Evolutionary conservation across 805 yeast species (phyloP).

Genomic region (Wickerhamomyces subpelliculosus): DNA sequence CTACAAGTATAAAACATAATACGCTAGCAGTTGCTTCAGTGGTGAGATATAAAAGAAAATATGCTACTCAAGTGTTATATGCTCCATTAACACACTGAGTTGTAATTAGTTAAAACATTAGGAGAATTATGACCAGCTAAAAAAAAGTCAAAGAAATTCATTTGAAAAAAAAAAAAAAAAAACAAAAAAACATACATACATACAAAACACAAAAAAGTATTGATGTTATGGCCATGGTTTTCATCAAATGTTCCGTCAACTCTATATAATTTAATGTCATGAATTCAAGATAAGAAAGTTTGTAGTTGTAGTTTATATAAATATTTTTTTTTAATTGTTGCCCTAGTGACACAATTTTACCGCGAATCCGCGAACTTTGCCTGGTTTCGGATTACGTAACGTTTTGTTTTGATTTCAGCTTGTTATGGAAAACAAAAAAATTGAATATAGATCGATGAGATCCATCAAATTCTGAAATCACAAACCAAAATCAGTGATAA

Average conservation of each 20-base stretch:
- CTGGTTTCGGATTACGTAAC: background rate
- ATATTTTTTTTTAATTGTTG: background rate
- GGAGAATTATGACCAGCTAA: no score
- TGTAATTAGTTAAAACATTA: no score
- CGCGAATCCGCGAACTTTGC: background rate
- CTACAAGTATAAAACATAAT: conserved; percentile 89
- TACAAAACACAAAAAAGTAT: no score
- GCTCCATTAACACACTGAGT: no score
- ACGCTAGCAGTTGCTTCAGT: conserved; percentile 91
- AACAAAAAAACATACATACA: no score
- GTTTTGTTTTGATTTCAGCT: background rate
- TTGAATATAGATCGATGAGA: background rate
- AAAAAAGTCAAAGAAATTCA: conserved; percentile 30
- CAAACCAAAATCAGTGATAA: no score
- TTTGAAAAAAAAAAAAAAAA: conserved; percentile 6
- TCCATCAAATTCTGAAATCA: no score
- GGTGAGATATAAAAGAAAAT: conserved; percentile 80
- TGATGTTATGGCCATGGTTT: no score
- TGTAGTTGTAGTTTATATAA: background rate
- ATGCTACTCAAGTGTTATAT: conserved; percentile 85
- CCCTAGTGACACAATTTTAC: background rate
- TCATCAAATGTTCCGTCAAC: no score
- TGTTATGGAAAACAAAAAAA: background rate
- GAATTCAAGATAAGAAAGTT: background rate
- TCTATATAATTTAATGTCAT: background rate